Evolutionary conservation across 208 protist species (phyloP).

Genomic region (Leptomonas pyrrhocoris): DNA sequence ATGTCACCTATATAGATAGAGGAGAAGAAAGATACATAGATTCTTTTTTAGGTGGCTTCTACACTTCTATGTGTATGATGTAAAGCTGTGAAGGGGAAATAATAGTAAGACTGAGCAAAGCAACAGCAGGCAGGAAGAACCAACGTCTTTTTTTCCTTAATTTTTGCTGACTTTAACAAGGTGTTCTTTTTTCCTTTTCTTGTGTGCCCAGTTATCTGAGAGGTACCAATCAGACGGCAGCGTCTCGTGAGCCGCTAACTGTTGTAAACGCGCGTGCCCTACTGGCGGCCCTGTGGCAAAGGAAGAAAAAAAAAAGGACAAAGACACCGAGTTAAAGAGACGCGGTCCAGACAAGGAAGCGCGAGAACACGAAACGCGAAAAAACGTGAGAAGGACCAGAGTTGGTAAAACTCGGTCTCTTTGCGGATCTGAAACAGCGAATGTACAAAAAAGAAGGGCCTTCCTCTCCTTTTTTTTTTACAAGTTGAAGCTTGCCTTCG

Average conservation of each 20-base stretch:
- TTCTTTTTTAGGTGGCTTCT: background rate
- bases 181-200: background rate
- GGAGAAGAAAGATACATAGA: conserved; percentile 10
- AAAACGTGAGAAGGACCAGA: background rate
- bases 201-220: background rate
- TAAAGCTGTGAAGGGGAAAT: background rate
- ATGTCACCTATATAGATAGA: background rate
- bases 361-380: background rate
- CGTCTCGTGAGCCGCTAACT: background rate
- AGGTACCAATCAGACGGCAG: background rate
- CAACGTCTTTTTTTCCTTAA: background rate
- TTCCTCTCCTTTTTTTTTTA: background rate
- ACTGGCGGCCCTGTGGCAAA: too few species aligned
- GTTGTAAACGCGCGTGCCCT: background rate
- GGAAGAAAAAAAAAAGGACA: too few species aligned
- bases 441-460: background rate
- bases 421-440: background rate
- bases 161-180: too few species aligned
- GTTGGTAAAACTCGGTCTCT: background rate
- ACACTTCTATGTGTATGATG: conserved; percentile 16
- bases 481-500: background rate
- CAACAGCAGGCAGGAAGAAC: background rate
- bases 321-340: too few species aligned
- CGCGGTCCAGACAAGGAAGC: too few species aligned
- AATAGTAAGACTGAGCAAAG: background rate